A percentile compares a stretch with the other conserved stretches of the same genome.
phyloP scores from a whole-genome alignment of 805 yeast species.

The Schwanniomyces yamadae region DNA sequence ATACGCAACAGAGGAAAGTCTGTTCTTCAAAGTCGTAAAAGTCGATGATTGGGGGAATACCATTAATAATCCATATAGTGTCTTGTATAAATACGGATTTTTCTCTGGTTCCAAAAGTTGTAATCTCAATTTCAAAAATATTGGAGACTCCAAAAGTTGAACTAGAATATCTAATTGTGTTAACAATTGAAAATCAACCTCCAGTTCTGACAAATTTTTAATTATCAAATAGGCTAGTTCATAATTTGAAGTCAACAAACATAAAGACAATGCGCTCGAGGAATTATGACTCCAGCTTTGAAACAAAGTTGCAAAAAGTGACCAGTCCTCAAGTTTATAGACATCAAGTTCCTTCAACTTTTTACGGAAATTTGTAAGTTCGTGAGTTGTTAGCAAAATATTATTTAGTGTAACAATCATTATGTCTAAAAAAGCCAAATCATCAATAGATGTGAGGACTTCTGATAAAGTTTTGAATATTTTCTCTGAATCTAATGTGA shows the following conservation, averaged over 20 bases:
- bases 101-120: conserved; percentile 87
- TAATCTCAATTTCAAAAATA: conserved; percentile 79
- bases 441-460: conserved; percentile 54
- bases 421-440: conserved; percentile 67
- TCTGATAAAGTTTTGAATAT: conserved; percentile 79
- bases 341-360: conserved; percentile 58
- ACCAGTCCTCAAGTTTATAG: conserved; percentile 56
- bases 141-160: conserved; percentile 89
- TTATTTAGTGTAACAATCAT: conserved; percentile 87
- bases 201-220: conserved; percentile 77
- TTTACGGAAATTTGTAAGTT: conserved; percentile 65
- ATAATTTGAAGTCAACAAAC: conserved; percentile 83
- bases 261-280: conserved; percentile 81
- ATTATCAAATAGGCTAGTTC: conserved; percentile 84
- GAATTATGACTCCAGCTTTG: conserved; percentile 91
- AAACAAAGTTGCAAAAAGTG: conserved; percentile 72
- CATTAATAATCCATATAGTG: conserved; percentile 91
- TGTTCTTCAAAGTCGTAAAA: conserved; percentile 72
- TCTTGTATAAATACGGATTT: conserved; percentile 77
- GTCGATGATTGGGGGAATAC: conserved; percentile 91
- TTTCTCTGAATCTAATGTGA: conserved; percentile 75
- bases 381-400: conserved; percentile 82
- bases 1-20: conserved; percentile 63
- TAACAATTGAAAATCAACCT: conserved; percentile 72
- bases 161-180: conserved; percentile 88